These are phyloP conservation scores for Phytopythium oedochilum DNA, from an alignment of 352 stramenopile species.

Conservation along the genomic window DNA sequence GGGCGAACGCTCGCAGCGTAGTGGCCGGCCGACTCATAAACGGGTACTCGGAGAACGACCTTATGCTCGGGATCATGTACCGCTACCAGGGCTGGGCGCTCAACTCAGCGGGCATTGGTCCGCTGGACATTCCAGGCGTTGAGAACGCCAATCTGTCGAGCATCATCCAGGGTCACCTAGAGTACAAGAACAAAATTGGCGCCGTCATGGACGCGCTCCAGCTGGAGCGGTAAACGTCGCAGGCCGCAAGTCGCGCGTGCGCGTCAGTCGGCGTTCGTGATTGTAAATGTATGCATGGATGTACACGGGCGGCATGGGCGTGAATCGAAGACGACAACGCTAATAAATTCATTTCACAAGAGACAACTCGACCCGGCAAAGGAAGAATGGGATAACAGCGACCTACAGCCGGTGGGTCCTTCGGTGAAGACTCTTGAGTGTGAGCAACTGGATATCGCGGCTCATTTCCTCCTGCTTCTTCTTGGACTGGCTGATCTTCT, in stretches of 20 bases:
- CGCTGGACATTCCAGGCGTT: slow-evolving; percentile 58
- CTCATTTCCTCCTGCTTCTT: slow-evolving; percentile 65
- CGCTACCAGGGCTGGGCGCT: slow-evolving; percentile 80
- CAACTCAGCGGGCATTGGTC: slow-evolving; percentile 67
- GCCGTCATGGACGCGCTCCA: slow-evolving; percentile 73
- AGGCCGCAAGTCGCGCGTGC: too few species aligned
- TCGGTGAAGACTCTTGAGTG: slow-evolving; percentile 41
- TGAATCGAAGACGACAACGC: background rate
- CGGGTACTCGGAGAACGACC: slow-evolving; percentile 87
- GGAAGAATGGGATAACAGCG: too few species aligned
- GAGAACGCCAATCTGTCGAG: slow-evolving; percentile 84
- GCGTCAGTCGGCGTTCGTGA: too few species aligned
- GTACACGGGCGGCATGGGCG: background rate
- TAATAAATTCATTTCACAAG: background rate
- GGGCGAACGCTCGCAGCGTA: slow-evolving; percentile 57
- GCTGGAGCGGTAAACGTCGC: slow-evolving; percentile 27
- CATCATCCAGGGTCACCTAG: slow-evolving; percentile 76
- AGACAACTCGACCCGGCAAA: background rate
- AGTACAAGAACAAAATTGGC: slow-evolving; percentile 89
- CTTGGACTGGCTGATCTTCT: slow-evolving; percentile 58
- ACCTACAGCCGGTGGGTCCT: slow-evolving; percentile 15
- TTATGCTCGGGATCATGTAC: slow-evolving; percentile 91
- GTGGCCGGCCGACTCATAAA: slow-evolving; percentile 89
- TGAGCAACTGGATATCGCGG: slow-evolving; percentile 56
- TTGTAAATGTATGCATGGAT: background rate